These are phyloP conservation scores for Sphaerosporella brunnea DNA, from an alignment of 495 filamentous ascomycete genomes.

Conservation along the genomic window DNA sequence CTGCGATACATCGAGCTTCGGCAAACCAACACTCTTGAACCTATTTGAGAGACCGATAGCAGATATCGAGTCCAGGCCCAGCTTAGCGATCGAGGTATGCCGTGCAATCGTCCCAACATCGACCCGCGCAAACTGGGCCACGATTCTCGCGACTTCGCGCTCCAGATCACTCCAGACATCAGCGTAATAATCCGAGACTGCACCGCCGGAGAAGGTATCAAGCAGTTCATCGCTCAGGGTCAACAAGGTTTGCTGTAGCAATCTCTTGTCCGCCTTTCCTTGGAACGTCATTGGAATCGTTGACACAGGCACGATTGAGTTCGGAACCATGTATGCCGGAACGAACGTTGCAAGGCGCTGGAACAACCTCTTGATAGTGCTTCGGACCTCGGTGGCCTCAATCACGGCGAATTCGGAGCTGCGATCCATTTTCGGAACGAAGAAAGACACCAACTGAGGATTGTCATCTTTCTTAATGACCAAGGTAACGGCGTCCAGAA, in stretches of 20 bases:
- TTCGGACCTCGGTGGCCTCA: conserved; percentile 7
- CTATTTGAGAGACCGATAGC: conserved; percentile 47
- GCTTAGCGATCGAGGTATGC: conserved; percentile 39
- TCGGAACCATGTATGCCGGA: conserved; percentile 52
- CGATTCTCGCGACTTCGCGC: conserved; percentile 31
- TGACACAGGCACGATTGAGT: conserved; percentile 46
- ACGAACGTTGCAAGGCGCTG: conserved; percentile 30
- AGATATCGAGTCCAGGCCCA: conserved; percentile 68
- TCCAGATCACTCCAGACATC: conserved; percentile 29
- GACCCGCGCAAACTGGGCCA: conserved; percentile 35
- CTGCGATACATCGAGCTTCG: conserved; percentile 38
- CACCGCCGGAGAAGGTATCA: conserved; percentile 21
- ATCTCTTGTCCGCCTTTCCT: conserved; percentile 42
- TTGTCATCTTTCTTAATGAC: conserved; percentile 27
- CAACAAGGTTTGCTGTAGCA: conserved; percentile 27
- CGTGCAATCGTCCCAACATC: conserved; percentile 31
- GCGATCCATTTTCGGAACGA: conserved; percentile 19
- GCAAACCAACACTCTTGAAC: conserved; percentile 30
- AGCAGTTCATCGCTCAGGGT: conserved; percentile 18
- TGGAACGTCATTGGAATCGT: conserved; percentile 43
- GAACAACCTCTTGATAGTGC: conserved; percentile 29
- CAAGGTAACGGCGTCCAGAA: conserved; percentile 37
- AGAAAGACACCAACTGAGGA: conserved; percentile 33
- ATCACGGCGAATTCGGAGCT: conserved; percentile 10
- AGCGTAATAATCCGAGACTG: conserved; percentile 9